phyloP scores from a whole-genome alignment of 768 basidiomycete genomes.

The Tulasnella sp. region DNA sequence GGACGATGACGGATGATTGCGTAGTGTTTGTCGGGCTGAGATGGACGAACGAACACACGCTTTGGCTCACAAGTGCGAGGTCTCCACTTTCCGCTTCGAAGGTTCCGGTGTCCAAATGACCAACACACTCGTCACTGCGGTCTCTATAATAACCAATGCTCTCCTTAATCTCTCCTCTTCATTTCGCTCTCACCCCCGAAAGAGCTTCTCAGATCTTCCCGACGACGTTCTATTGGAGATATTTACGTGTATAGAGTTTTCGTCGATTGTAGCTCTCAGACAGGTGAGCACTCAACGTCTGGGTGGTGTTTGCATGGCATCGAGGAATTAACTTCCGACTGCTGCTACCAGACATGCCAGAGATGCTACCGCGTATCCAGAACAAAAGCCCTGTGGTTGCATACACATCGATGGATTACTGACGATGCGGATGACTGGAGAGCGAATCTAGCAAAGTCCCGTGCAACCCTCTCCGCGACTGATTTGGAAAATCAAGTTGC shows the following conservation, averaged over 20 bases:
- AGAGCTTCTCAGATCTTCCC: background rate
- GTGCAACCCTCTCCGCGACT: background rate
- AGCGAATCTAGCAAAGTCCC: too few species aligned
- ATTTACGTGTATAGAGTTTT: background rate
- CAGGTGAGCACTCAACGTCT: background rate
- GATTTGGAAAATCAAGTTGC: background rate
- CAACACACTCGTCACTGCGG: too few species aligned
- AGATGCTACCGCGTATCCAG: background rate
- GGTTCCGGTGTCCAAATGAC: too few species aligned
- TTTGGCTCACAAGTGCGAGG: too few species aligned
- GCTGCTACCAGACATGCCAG: background rate
- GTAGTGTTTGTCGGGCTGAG: too few species aligned
- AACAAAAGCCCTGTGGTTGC: background rate
- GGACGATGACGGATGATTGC: too few species aligned
- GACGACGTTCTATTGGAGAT: background rate
- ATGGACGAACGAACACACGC: too few species aligned
- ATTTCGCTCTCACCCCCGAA: background rate
- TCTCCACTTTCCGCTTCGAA: too few species aligned
- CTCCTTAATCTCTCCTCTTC: too few species aligned
- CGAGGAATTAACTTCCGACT: too few species aligned
- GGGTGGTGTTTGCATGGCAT: too few species aligned
- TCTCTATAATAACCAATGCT: too few species aligned
- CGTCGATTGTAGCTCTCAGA: background rate
- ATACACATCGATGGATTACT: background rate
- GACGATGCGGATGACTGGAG: background rate